A percentile compares a stretch with the other conserved stretches of the same genome.
Conservation (phyloP, 768 basidiomycete genomes). For the Roridomyces roridus region DNA sequence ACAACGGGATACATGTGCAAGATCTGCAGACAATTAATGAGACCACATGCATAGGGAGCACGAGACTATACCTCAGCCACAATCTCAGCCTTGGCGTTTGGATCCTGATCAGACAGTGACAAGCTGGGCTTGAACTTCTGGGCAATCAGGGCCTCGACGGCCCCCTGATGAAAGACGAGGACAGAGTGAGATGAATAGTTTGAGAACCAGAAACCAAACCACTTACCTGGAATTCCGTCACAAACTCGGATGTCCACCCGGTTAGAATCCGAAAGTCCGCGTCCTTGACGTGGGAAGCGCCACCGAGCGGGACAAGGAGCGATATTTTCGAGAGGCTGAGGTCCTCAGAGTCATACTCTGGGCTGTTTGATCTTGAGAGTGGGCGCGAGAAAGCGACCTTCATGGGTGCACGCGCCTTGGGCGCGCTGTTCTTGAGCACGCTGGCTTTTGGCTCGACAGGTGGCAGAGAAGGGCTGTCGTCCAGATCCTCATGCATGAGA, state of each 20-base stretch:
- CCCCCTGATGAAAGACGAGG: not conserved
- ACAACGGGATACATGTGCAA: not conserved
- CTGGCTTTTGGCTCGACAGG: not conserved
- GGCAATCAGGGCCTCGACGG: not conserved
- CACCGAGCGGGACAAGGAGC: not conserved
- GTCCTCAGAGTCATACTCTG: not conserved
- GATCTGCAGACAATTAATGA: not conserved
- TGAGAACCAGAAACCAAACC: not conserved
- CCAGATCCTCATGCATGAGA: conserved; percentile 7
- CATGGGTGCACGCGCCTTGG: not conserved
- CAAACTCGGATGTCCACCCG: not conserved
- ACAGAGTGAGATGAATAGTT: not conserved
- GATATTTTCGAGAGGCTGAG: not conserved
- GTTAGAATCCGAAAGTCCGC: not conserved
- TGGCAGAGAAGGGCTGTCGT: not conserved
- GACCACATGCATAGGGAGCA: not conserved
- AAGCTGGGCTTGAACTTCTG: not conserved
- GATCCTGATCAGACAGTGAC: not conserved
- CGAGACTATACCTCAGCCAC: not conserved
- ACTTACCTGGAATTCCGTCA: not conserved
- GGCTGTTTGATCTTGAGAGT: not conserved
- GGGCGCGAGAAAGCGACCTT: not conserved
- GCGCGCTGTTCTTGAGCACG: not conserved
- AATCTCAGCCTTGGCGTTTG: not conserved
- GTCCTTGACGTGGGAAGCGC: not conserved